Evolutionary conservation across 2,329 filamentous ascomycete genomes (phyloP).

Genomic region (Fusarium hostae): DNA sequence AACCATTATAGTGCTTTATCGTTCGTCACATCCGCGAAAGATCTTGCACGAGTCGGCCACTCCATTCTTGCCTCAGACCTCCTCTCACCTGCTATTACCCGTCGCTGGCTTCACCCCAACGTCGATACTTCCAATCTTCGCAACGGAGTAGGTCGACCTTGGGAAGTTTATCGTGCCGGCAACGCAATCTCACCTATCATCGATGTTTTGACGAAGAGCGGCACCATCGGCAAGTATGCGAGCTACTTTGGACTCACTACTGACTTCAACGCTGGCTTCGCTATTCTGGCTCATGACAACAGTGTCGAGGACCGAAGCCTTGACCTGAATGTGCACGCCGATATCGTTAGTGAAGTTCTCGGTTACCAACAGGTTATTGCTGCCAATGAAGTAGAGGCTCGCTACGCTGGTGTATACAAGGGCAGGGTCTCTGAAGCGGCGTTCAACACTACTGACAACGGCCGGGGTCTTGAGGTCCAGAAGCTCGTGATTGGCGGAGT

Average conservation of each 20-base stretch:
- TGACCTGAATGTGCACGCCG: conserved; percentile 50
- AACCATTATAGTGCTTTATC: conserved; percentile 18
- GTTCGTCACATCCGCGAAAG: conserved; percentile 30
- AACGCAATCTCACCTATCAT: conserved; percentile 39
- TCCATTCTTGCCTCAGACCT: conserved; percentile 39
- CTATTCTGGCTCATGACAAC: conserved; percentile 49
- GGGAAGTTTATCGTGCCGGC: conserved; percentile 49
- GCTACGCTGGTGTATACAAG: conserved; percentile 20
- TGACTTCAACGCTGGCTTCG: conserved; percentile 45
- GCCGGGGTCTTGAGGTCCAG: conserved; percentile 43
- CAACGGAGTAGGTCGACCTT: conserved; percentile 49
- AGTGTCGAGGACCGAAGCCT: conserved; percentile 35
- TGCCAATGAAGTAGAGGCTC: conserved; percentile 16
- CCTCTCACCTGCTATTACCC: conserved; percentile 35
- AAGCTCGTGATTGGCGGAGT: conserved; percentile 17
- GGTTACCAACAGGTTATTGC: conserved; percentile 16
- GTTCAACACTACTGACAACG: conserved; percentile 34
- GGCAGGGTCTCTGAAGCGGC: neutral
- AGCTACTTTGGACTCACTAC: conserved; percentile 39
- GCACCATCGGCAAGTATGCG: conserved; percentile 44
- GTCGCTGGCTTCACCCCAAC: conserved; percentile 47
- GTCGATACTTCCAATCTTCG: conserved; percentile 49
- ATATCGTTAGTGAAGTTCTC: conserved; percentile 44
- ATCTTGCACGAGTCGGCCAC: conserved; percentile 34
- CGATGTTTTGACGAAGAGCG: conserved; percentile 45